Evolutionary conservation across 257 asterid genomes (phyloP), one percentile per base, ranked within the genome.

Genomic region (Gardenia jasminoides): DNA sequence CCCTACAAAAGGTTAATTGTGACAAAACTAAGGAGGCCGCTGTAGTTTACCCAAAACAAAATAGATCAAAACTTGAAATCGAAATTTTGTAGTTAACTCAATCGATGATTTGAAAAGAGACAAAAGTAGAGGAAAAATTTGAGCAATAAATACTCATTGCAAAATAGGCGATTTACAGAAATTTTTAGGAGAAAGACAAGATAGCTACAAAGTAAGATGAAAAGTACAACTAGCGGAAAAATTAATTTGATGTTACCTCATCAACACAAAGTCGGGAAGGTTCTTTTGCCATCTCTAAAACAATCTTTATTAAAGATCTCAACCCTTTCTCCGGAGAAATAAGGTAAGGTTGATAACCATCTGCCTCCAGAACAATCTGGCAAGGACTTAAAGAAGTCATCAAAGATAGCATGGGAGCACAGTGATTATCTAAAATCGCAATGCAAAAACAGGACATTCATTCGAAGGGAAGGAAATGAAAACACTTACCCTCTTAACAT

Each of bases 181-280:
- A 59, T 36, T 39, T 39, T n/a, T 3, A 36, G 28, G 13, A 74
- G 56, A 74, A 36, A 36, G 39, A 33, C 33, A 74, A 33, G 65
- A 13, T 46, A 52, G 52, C 36, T 33, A 56, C 11, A 36, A 31
- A 56, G 7, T 2, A 33, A 22, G 26, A 59, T 26, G 28, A 24
- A 59, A 58, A 59, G 24, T 22, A 59, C 13, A 74, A 22, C 13
- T 10, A 2, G 17, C 7, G 4, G 28, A 36, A 68, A 31, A 68
- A 17, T 36, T 20, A 10, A 17, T 68, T 33, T 16, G 10, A 62
- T 47, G 22, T 41, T 88, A 96, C 99, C 98, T 96, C 99, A 70
- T 96, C 99, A 80, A 96, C 99, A 83, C 99, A 96, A 69, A 96
- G 94, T 50, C 97, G 97, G 73, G 99, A 96, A 82, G 99, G 97